Base-by-base conservation (phyloP, 345 rosid genomes). In the Ceriops tagal region DNA sequence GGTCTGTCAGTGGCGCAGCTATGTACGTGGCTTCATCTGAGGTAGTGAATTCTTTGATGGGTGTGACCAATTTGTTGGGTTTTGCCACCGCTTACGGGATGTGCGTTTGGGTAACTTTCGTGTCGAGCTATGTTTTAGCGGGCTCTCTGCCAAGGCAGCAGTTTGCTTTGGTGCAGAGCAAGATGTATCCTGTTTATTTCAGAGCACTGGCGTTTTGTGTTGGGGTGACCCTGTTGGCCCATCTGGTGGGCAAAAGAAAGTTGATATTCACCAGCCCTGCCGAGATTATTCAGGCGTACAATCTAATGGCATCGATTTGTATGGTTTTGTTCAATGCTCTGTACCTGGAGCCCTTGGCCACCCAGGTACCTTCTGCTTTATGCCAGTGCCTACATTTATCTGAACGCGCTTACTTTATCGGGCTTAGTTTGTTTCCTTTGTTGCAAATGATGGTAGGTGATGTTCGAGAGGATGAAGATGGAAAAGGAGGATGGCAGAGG, bases 401-500 rank as follows among this genome's bases (percentile, higher is more conserved):
- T 88, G 92, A 1, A 86, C 90, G 75, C 73, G 85, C 61, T 79
- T 88, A n/a, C 52, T 93, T 51, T 81, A 84, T 0, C 62, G 69
- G 24, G 69, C 74, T 34, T 47, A 88, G 69, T 53, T 53, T n/a
- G 27, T 53, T 53, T 21, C 9, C 16, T 10, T 51, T 22, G 35
- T 15, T 19, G 13, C 13, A 39, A 39, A 8, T 5, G 15, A 20
- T 16, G n/a, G 30, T 4, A 89, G 96, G 86, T 79, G 0, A 91
- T 91, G 96, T 82, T 85, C 62, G 92, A 93, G 83, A 72, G 84
- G 70, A 75, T 84, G 79, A 93, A 83, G 77, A 63, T 13, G 46
- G 96, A 88, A 57, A 93, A 89, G 71, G 95, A 93, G 64, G 97
- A 89, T 74, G 91, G 92, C 37, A 76, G 90, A 76, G 95, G 96